Evolutionary conservation across 2,329 filamentous ascomycete species (phyloP).

Genomic region (Beauveria varroae): DNA sequence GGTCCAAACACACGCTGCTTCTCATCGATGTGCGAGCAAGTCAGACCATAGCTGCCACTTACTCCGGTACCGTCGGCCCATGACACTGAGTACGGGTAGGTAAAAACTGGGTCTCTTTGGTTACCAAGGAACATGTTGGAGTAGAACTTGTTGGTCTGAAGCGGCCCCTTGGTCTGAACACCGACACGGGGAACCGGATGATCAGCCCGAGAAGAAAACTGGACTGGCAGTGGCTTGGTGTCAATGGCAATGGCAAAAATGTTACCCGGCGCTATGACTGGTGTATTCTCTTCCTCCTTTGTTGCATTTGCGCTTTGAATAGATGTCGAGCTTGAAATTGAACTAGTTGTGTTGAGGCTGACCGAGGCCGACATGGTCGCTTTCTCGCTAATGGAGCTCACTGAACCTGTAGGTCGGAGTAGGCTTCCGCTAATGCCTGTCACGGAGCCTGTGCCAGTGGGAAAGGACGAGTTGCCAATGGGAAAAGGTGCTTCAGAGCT

Average conservation of each 20-base stretch:
- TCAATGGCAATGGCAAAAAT: slow-evolving; percentile 52
- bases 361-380: neutral
- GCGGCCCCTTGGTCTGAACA: slow-evolving; percentile 38
- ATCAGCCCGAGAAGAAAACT: slow-evolving; percentile 40
- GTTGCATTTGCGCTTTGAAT: neutral
- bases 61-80: slow-evolving; percentile 59
- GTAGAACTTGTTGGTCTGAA: slow-evolving; percentile 76
- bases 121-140: slow-evolving; percentile 71
- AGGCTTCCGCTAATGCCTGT: neutral
- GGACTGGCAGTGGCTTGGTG: slow-evolving; percentile 40
- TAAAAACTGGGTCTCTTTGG: slow-evolving; percentile 63
- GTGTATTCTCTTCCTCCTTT: neutral
- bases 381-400: neutral
- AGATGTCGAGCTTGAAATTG: neutral
- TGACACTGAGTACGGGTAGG: slow-evolving; percentile 64
- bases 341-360: neutral
- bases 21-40: slow-evolving; percentile 65
- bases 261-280: slow-evolving; percentile 23
- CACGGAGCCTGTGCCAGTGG: neutral
- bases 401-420: neutral
- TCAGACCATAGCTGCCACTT: slow-evolving; percentile 66
- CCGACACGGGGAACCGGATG: slow-evolving; percentile 52
- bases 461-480: neutral
- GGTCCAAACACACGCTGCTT: slow-evolving; percentile 61
- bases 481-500: neutral